Conservation (phyloP, 768 basidiomycete species). For the Tubosaeta brunneosetosa region DNA sequence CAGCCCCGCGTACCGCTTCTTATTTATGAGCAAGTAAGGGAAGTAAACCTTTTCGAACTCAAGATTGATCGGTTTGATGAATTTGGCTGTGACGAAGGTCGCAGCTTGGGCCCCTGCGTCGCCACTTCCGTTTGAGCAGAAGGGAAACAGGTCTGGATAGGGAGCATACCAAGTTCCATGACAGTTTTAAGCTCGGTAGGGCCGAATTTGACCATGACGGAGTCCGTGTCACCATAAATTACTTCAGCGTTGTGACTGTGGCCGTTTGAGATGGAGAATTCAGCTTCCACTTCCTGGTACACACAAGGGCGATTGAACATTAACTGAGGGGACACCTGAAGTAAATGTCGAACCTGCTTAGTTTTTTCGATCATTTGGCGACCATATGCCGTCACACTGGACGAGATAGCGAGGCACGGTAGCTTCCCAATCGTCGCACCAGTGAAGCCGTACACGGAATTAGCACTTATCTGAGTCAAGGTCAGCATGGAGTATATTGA, state of each 20-base stretch:
- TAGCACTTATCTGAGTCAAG: constrained; percentile 81
- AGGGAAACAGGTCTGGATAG: neutral
- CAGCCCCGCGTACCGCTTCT: constrained; percentile 96
- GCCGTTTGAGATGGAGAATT: constrained; percentile 83
- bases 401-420: constrained; percentile 93
- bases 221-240: constrained; percentile 98
- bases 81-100: constrained; percentile 83
- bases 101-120: constrained; percentile 84
- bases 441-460: constrained; percentile 98
- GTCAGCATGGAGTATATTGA: neutral
- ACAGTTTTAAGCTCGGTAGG: constrained; percentile 80
- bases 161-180: constrained; percentile 77
- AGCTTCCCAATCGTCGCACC: constrained; percentile 97
- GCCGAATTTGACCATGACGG: constrained; percentile 97
- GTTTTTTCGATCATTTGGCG: constrained; percentile 99
- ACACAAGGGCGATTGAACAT: neutral
- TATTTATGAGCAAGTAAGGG: constrained; percentile 95
- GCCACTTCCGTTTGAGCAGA: neutral
- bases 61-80: constrained; percentile 93
- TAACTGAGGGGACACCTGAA: neutral
- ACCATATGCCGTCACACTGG: constrained; percentile 92
- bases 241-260: constrained; percentile 85
- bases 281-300: constrained; percentile 75
- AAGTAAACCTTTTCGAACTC: constrained; percentile 99
- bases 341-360: constrained; percentile 55